phyloP scores from a whole-genome alignment of 108 stramenopile species.

The Ochromonas danica region DNA sequence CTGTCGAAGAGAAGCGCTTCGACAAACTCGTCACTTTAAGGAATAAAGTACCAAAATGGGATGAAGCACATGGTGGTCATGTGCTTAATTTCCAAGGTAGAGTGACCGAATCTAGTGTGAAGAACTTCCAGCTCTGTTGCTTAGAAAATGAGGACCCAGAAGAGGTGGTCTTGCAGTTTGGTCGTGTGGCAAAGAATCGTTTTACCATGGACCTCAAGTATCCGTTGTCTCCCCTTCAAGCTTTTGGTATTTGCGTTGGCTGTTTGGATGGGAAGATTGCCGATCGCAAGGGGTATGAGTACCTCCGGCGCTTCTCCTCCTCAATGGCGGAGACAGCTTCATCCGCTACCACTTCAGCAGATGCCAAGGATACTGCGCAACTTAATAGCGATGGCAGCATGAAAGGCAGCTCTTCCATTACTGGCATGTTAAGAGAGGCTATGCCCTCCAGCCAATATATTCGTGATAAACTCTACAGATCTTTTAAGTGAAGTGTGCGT shows the following conservation, averaged over 20 bases:
- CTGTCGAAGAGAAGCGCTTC: background rate
- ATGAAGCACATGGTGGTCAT: slow-evolving; percentile 39
- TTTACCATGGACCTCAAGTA: slow-evolving; percentile 54
- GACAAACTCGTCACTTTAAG: background rate
- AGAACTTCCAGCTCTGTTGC: slow-evolving; percentile 63
- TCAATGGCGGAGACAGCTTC: slow-evolving; percentile 8
- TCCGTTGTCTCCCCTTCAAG: slow-evolving; percentile 44
- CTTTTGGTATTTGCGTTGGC: slow-evolving; percentile 24
- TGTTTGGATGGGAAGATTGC: slow-evolving; percentile 38
- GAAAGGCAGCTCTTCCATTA: background rate
- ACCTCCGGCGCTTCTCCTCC: background rate
- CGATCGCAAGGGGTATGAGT: slow-evolving; percentile 31
- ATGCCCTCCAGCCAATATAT: background rate
- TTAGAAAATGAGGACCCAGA: slow-evolving; percentile 36
- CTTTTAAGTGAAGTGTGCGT: background rate
- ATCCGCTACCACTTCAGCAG: background rate
- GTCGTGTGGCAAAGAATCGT: slow-evolving; percentile 43
- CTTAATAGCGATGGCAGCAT: background rate
- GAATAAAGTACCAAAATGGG: slow-evolving; percentile 36
- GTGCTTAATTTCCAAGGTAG: slow-evolving; percentile 46
- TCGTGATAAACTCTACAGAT: background rate
- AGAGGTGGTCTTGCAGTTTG: slow-evolving; percentile 47
- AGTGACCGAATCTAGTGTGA: slow-evolving; percentile 58
- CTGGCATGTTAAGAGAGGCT: background rate
- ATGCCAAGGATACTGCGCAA: background rate